Evolutionary conservation across 179 eudicot species (phyloP), one percentile per base, ranked within the genome.

Genomic region (Heliamphora pulchella): DNA sequence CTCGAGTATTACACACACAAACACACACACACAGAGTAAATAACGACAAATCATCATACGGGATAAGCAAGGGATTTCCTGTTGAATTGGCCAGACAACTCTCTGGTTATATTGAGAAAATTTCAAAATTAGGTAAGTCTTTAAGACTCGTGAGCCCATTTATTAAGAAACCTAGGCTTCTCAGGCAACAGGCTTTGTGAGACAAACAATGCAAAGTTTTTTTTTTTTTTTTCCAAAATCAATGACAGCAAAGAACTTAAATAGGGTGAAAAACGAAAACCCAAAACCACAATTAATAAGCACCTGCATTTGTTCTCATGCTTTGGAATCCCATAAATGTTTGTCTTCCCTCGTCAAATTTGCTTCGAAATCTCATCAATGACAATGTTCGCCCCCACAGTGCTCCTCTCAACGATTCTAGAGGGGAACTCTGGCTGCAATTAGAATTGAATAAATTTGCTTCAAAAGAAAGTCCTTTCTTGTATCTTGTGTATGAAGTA

Each of bases 171-270:
- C 76, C 44, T 72, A 10, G 44, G 51, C 3, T 72, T 7, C 59
- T 72, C 76, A 50, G 62, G 7, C 20, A n/a, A 72, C 20, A 51
- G 44, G 76, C 39, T 70, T 70, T 8, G 13, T n/a, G 10, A 47
- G 18, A 22, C 5, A 46, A 20, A 22, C 53, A 72, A 50, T 3
- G 4, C 8, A 44, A 11, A 5, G 20, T n/a, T n/a, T n/a, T 17
- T 9, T 63, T 77, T 54, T 63, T 77, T 17, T 9, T 63, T 77
- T 41, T 47, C 63, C 3, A 2, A 63, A 63, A 47, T 18, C 54
- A 22, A 77, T 63, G 79, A 77, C 57, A 62, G 50, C 71, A 63
- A 63, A 77, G 79, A 76, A 61, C 67, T 59, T 63, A 57, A 17
- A 75, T 2, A n/a, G 41, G n/a, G 6, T 59, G 41, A 44, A 20